Conservation (phyloP, 371 early-diverging fungal genomes). For the Syncephalastrum contaminatum region DNA sequence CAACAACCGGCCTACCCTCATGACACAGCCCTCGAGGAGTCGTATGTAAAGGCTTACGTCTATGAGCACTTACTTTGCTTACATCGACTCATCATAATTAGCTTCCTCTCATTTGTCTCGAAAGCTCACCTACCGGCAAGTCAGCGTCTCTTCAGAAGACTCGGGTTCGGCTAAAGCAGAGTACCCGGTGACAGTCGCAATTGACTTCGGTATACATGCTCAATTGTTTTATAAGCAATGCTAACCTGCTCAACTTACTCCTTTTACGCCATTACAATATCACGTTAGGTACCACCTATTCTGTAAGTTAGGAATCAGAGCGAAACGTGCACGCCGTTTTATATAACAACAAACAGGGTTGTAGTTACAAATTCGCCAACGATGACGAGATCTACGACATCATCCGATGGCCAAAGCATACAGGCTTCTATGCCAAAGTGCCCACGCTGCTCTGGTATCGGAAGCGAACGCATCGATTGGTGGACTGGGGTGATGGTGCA, state of each 20-base stretch:
- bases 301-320: neutral
- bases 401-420: slow-evolving; percentile 26
- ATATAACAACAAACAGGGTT: slow-evolving; percentile 15
- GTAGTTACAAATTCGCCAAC: slow-evolving; percentile 20
- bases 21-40: too few relatives aligned
- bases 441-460: slow-evolving; percentile 26
- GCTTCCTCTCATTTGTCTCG: too few relatives aligned
- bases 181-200: slow-evolving; percentile 3
- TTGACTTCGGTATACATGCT: slow-evolving; percentile 3
- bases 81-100: too few relatives aligned
- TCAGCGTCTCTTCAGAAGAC: too few relatives aligned
- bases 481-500: slow-evolving; percentile 53
- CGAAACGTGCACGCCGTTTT: neutral
- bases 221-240: neutral
- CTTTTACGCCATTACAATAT: neutral
- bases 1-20: too few relatives aligned
- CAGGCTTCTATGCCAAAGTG: slow-evolving; percentile 28
- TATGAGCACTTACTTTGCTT: too few relatives aligned
- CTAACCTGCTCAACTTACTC: neutral
- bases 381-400: slow-evolving; percentile 23
- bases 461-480: slow-evolving; percentile 15
- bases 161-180: neutral
- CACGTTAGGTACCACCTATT: slow-evolving; percentile 5
- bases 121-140: too few relatives aligned
- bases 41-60: too few relatives aligned